A percentile compares a stretch with the other conserved stretches of the same genome.
These are phyloP conservation scores for Coprinopsis sp. DNA, from an alignment of 768 basidiomycete genomes.

Conservation along the genomic window DNA sequence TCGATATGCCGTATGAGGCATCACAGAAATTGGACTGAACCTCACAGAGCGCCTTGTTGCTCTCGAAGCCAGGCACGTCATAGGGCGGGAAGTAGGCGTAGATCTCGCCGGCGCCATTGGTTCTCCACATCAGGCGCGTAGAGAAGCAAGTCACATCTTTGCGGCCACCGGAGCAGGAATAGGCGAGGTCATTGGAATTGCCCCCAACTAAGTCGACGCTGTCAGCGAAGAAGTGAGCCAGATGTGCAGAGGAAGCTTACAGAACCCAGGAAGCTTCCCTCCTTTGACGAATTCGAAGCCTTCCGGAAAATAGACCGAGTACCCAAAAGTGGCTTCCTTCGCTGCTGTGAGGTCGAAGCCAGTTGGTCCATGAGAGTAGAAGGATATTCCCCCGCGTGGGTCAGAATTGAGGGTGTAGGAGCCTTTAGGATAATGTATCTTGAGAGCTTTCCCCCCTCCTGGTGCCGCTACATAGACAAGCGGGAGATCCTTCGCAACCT, in stretches of 20 bases:
- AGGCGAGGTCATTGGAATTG: constrained; percentile 35
- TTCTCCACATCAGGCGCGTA: constrained; percentile 60
- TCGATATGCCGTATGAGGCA: constrained; percentile 23
- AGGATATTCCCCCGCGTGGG: constrained; percentile 52
- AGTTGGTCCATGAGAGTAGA: constrained; percentile 55
- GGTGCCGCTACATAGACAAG: constrained; percentile 31
- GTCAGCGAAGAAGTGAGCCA: neutral
- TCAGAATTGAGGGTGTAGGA: constrained; percentile 40
- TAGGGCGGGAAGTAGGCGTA: constrained; percentile 59
- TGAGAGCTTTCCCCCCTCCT: constrained; percentile 41
- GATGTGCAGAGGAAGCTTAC: constrained; percentile 28
- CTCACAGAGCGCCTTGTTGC: constrained; percentile 41
- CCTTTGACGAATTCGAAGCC: constrained; percentile 57
- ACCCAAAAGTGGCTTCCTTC: constrained; percentile 54
- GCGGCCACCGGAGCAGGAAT: constrained; percentile 56
- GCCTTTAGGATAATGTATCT: constrained; percentile 44
- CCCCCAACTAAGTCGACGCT: constrained; percentile 41
- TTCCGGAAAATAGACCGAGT: constrained; percentile 51
- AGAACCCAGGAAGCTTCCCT: constrained; percentile 66
- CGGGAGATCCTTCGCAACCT: constrained; percentile 7
- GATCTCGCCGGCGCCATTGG: constrained; percentile 50
- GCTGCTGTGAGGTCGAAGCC: constrained; percentile 46
- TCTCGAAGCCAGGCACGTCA: constrained; percentile 29
- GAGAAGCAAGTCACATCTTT: constrained; percentile 50
- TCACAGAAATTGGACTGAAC: constrained; percentile 44